Evolutionary conservation across 2,329 filamentous ascomycete genomes (phyloP).

Genomic region (Exophiala xenobiotica): DNA sequence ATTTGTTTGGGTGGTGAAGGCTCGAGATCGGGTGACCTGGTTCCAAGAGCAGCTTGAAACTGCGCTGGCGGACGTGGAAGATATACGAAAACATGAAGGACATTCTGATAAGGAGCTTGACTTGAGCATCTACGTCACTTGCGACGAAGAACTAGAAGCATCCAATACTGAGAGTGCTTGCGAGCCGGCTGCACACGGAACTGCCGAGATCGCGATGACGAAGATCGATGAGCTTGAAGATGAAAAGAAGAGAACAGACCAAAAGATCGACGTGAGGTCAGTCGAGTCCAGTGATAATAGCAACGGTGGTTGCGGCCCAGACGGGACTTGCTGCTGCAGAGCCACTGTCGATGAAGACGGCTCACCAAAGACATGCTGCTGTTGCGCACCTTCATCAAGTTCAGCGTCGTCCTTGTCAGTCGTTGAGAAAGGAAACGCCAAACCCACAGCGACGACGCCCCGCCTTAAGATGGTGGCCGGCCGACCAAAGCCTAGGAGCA

Average conservation of each 20-base stretch:
- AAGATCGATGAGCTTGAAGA: constrained; percentile 6
- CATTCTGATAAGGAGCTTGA: constrained; percentile 46
- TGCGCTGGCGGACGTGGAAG: constrained; percentile 17
- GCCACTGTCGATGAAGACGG: constrained; percentile 47
- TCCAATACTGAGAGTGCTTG: constrained; percentile 8
- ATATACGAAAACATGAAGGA: constrained; percentile 11
- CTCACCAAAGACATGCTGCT: constrained; percentile 5
- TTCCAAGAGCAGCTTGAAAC: constrained; percentile 22
- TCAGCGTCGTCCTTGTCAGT: constrained; percentile 16
- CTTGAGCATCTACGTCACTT: constrained; percentile 57
- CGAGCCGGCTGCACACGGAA: constrained; percentile 11
- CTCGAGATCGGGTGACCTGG: constrained; percentile 34
- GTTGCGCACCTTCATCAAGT: constrained; percentile 12
- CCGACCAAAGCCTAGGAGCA: constrained; percentile 51
- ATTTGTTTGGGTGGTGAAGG: constrained; percentile 56
- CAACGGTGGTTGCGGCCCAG: constrained; percentile 31
- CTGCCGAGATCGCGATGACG: constrained; percentile 2
- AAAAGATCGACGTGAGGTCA: constrained; percentile 11
- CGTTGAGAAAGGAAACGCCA: constrained; percentile 3
- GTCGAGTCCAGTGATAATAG: constrained; percentile 12
- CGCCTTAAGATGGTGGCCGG: constrained; percentile 44
- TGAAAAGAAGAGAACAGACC: constrained; percentile 21
- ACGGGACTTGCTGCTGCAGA: constrained; percentile 51
- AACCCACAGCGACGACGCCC: constrained; percentile 20
- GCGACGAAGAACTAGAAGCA: constrained; percentile 44